phyloP scores from a whole-genome alignment of 169 alveolate genomes.

The Plasmodium falciparum region DNA sequence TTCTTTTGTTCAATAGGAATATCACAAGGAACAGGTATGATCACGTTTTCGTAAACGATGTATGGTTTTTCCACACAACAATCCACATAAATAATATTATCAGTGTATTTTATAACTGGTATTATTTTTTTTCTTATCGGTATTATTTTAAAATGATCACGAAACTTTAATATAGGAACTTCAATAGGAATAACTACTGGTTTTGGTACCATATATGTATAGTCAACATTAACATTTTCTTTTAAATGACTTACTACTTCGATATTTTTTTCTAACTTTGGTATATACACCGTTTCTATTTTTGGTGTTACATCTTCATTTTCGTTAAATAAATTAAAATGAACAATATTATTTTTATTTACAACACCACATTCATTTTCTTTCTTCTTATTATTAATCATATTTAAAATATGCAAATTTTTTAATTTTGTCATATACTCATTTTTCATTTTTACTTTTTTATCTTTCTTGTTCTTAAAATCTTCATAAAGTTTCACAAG shows the following conservation, averaged over 20 bases:
- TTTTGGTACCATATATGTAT: slow-evolving; percentile 82
- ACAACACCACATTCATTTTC: background rate
- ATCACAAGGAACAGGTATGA: slow-evolving; percentile 80
- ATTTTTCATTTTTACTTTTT: slow-evolving; percentile 9
- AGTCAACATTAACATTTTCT: slow-evolving; percentile 64
- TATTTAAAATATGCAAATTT: background rate
- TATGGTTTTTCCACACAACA: slow-evolving; percentile 82
- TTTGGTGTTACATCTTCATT: slow-evolving; percentile 18
- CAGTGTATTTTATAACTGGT: slow-evolving; percentile 80
- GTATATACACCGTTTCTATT: slow-evolving; percentile 68
- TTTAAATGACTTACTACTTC: slow-evolving; percentile 55
- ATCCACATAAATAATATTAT: slow-evolving; percentile 82
- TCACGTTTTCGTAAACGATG: slow-evolving; percentile 79
- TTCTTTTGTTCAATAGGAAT: slow-evolving; percentile 68
- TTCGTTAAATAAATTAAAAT: slow-evolving; percentile 44
- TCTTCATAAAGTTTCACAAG: slow-evolving; percentile 57
- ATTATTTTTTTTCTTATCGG: slow-evolving; percentile 82
- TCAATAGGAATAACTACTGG: slow-evolving; percentile 84
- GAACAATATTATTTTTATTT: background rate
- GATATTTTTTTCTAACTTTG: slow-evolving; percentile 62
- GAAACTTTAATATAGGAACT: slow-evolving; percentile 82
- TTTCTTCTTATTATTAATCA: slow-evolving; percentile 1
- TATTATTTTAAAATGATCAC: slow-evolving; percentile 80
- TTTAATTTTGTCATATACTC: slow-evolving; percentile 5
- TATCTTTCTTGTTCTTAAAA: slow-evolving; percentile 12